These are phyloP conservation scores for Solanum ossicruentum DNA, from an alignment of 257 asterid genomes.

Conservation along the genomic window DNA sequence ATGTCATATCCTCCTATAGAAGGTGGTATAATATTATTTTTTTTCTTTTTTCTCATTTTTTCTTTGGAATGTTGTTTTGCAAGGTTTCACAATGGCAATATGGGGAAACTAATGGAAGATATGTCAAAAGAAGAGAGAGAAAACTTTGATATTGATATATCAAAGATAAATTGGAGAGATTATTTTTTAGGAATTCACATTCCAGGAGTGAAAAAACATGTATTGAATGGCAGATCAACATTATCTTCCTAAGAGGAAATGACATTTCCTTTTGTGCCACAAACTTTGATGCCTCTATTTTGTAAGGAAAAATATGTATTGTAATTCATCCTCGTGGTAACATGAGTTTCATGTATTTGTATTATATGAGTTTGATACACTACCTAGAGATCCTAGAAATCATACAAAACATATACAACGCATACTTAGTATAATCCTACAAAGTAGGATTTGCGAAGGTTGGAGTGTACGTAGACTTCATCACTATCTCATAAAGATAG, in stretches of 20 bases:
- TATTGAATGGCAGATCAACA: not conserved
- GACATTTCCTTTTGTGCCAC: not conserved
- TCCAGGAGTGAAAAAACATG: not conserved
- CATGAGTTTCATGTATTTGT: too few relatives aligned
- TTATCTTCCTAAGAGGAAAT: not conserved
- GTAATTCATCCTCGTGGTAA: not conserved
- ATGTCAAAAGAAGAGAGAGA: not conserved
- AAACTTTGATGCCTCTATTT: not conserved
- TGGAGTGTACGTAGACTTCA: too few relatives aligned
- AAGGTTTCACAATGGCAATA: not conserved
- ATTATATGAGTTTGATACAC: too few relatives aligned
- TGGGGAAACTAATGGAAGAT: not conserved
- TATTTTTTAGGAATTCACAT: not conserved
- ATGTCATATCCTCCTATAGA: not conserved
- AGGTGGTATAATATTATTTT: not conserved
- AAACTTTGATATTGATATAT: not conserved
- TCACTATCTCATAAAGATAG: too few relatives aligned
- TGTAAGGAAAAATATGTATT: not conserved
- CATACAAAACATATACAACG: too few relatives aligned
- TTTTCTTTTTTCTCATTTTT: not conserved
- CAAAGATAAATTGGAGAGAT: not conserved
- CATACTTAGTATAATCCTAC: too few relatives aligned
- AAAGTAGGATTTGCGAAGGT: too few relatives aligned
- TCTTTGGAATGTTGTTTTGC: not conserved
- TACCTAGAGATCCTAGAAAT: too few relatives aligned